Percentiles rank a stretch among this genome's conserved stretches.
Evolutionary conservation across 306 rosid genomes (phyloP).

Genomic region (Mimosa pudica): DNA sequence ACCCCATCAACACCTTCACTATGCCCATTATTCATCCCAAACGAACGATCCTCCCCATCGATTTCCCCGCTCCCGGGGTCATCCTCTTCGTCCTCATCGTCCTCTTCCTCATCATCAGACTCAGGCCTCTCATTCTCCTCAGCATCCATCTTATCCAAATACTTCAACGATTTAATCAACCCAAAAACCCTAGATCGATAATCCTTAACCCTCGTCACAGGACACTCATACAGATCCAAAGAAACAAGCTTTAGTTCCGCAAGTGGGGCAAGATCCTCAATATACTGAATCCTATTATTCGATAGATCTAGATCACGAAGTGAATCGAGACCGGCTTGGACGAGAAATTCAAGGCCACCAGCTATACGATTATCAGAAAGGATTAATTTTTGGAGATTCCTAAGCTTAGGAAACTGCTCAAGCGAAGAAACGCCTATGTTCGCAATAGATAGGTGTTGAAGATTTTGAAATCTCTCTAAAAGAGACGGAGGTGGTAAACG

Average conservation of each 20-base stretch:
- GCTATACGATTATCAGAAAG: slow-evolving; percentile 91
- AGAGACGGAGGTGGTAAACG: slow-evolving; percentile 81
- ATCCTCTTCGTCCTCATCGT: slow-evolving; percentile 74
- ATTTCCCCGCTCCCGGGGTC: slow-evolving; percentile 93
- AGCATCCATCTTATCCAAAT: slow-evolving; percentile 93
- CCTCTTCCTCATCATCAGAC: slow-evolving; percentile 80
- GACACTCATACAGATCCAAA: slow-evolving; percentile 90
- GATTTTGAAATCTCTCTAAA: slow-evolving; percentile 78
- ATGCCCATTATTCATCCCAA: slow-evolving; percentile 63
- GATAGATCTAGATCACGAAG: slow-evolving; percentile 85
- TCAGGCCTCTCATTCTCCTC: slow-evolving; percentile 92
- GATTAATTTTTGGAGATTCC: slow-evolving; percentile 68
- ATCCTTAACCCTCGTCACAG: slow-evolving; percentile 86
- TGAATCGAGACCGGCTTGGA: slow-evolving; percentile 79
- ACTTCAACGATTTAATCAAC: slow-evolving; percentile 76
- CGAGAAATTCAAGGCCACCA: slow-evolving; percentile 74
- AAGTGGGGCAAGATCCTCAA: slow-evolving; percentile 86
- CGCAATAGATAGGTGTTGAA: slow-evolving; percentile 87
- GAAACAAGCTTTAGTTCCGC: slow-evolving; percentile 86
- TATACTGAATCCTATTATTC: slow-evolving; percentile 78
- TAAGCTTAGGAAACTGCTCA: slow-evolving; percentile 84
- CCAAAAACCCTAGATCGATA: slow-evolving; percentile 98
- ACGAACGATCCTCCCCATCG: slow-evolving; percentile 70
- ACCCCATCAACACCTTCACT: slow-evolving; percentile 71
- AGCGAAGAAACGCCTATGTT: slow-evolving; percentile 86